Base-by-base conservation (phyloP, 257 asterid species). In the Knoxia roxburghii region DNA sequence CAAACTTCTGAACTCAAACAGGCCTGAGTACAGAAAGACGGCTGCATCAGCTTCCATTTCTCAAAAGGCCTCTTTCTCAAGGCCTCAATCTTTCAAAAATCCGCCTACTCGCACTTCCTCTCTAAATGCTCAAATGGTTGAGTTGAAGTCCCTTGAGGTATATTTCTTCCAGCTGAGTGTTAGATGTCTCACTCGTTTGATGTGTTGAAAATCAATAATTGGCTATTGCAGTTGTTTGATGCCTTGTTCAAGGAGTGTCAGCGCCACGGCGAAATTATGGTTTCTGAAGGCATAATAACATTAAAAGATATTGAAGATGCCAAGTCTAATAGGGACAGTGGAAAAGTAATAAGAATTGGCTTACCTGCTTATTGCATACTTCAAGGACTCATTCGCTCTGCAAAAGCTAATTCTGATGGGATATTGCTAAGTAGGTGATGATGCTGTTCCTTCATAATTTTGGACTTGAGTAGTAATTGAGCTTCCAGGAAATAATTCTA, bases 91-190 rank as follows among this genome's bases (percentile, higher is more conserved):
- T 69, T 75, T 82, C 61, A 81, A 64, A 45, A 84, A 76, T 24
- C 73, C 94, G 27, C 82, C 81, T 37, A 74, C 91, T 15, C 87
- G 85, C 41, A 13, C 84, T 59, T 73, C 61, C 60, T 87, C 96
- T 13, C 10, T 84, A 17, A 65, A 46, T 55, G 68, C 68, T 18
- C 87, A 87, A 60, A 79, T 87, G 92, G 72, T 90, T 53, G 96
- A 94, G 80, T 72, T 90, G 88, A 90, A 78, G 76, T 86, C 96
- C 63, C 83, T 84, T 0, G 96, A 94, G 91, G 99, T 94, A 82
- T 60, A 56, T 32, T 30, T 69, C 33, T 68, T 66, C 5, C 30
- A 53, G 26, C 58, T 41, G n/a, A 11, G 39, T 30, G 23, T 33
- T 27, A 37, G n/a, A 7, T 7, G 65, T 20, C 1, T 27, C 27